phyloP scores from a whole-genome alignment of 805 yeast species.

The Pichia insulana region DNA sequence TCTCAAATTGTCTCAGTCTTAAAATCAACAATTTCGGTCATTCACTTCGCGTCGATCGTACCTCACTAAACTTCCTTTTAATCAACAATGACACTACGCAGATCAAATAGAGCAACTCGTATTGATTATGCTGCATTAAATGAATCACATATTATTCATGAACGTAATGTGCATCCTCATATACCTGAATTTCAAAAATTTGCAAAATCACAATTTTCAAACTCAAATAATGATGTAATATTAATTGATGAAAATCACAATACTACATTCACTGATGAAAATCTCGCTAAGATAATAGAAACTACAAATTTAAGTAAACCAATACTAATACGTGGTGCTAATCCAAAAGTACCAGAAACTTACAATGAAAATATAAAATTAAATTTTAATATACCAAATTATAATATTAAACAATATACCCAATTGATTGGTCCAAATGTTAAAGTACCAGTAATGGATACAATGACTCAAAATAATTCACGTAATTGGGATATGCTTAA shows the following conservation, averaged over 20 bases:
- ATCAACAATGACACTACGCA: background rate
- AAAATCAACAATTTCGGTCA: too few species aligned
- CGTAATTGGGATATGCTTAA: slow-evolving; percentile 61
- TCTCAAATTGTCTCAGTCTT: too few species aligned
- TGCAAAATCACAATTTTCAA: slow-evolving; percentile 3
- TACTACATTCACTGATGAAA: slow-evolving; percentile 21
- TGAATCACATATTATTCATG: slow-evolving; percentile 52
- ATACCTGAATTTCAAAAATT: slow-evolving; percentile 25
- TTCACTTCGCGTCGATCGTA: too few species aligned
- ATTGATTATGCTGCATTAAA: slow-evolving; percentile 76
- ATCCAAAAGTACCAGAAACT: slow-evolving; percentile 10
- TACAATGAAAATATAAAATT: slow-evolving; percentile 11
- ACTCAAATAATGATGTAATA: slow-evolving; percentile 18
- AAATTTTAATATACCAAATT: slow-evolving; percentile 35
- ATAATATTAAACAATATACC: slow-evolving; percentile 50
- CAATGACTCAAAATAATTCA: slow-evolving; percentile 61
- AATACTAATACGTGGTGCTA: slow-evolving; percentile 25
- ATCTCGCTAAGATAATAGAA: slow-evolving; percentile 18
- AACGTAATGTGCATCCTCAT: slow-evolving; percentile 53
- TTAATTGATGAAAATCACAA: slow-evolving; percentile 19
- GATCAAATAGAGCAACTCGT: slow-evolving; percentile 28
- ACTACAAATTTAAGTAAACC: slow-evolving; percentile 25
- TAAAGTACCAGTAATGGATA: slow-evolving; percentile 82
- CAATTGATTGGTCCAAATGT: slow-evolving; percentile 53
- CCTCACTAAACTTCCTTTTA: too few species aligned